Evolutionary conservation across 192 early-diverging fungal genomes (phyloP), one percentile per base, ranked within the genome.

Genomic region (Coemansia sp.): DNA sequence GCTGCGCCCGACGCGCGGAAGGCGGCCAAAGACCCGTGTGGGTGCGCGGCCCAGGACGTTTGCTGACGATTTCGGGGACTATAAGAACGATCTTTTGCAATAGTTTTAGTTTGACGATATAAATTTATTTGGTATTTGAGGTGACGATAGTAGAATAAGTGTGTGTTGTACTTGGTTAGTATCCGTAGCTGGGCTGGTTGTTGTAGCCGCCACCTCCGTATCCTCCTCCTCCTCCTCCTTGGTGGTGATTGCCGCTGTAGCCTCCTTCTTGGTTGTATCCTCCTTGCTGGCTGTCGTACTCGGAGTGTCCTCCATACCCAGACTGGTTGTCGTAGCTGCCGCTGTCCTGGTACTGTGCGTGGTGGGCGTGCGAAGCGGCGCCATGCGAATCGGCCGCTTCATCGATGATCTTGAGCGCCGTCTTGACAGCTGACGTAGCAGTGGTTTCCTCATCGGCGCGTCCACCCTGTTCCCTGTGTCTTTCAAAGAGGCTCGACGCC

Each of bases 351-450:
- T 45, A 22, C 11, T 61, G 32, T 19, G 40, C 7, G 41, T 61
- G 22, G 5, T 25, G 25, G 17, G 58, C 19, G 7, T 40, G 22
- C 5, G 35, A 35, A 7, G 32, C n/a, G n/a, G 36, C 41, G 17
- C n/a, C 17, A 10, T 53, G 38, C 13, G 36, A 38, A 4, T 38
- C 35, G 7, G 66, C 73, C 0, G 73, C 66, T 2, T 69, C 78
- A 7, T 81, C 78, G 22, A 81, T 69, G 33, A 81, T 66, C 65
- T 72, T 72, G 14, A 81, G 66, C 9, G 70, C 73, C 10, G 78
- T 75, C 29, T 52, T 59, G 15, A 81, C 78, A 9, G 78, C 73
- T 0, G 78, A 73, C 20, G 69, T 71, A 2, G 78, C 73, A 1
- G 70, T 72, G 1, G 32, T 45, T 35, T 81, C 78, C 73, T 81